phyloP scores from a whole-genome alignment of 495 filamentous ascomycete species.

The Penicillium antarcticum region DNA sequence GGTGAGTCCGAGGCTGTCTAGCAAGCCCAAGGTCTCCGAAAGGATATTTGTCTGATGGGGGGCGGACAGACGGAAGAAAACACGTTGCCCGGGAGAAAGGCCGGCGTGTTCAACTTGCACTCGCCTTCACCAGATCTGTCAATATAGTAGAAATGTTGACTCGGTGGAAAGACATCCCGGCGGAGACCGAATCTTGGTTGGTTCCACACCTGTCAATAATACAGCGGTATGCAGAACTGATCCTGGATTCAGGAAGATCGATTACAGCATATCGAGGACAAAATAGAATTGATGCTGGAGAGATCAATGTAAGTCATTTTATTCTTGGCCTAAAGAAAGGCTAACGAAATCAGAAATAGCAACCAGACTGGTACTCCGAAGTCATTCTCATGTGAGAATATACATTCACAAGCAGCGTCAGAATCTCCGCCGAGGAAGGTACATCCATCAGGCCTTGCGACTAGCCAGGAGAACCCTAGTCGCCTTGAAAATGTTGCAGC shows the following conservation, averaged over 20 bases:
- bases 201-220: background rate
- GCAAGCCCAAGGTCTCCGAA: background rate
- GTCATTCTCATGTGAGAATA: background rate
- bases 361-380: conserved; percentile 12
- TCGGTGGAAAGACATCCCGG: conserved; percentile 4
- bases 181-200: conserved; percentile 17
- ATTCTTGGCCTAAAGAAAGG: background rate
- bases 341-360: conserved; percentile 12
- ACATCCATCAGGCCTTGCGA: background rate
- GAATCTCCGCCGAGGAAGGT: background rate
- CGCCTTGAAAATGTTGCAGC: conserved; percentile 15
- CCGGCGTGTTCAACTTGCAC: conserved; percentile 42
- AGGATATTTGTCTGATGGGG: background rate
- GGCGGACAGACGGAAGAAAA: conserved; percentile 37
- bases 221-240: conserved; percentile 6
- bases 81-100: conserved; percentile 43
- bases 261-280: conserved; percentile 39
- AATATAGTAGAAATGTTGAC: conserved; percentile 26
- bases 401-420: conserved; percentile 7
- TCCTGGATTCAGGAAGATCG: conserved; percentile 30
- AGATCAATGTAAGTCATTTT: conserved; percentile 20
- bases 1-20: conserved; percentile 19
- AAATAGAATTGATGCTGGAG: conserved; percentile 38
- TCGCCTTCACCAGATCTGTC: conserved; percentile 37
- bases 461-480: conserved; percentile 7